phyloP scores from a whole-genome alignment of 2,329 filamentous ascomycete species.

The Phialophora macrospora region DNA sequence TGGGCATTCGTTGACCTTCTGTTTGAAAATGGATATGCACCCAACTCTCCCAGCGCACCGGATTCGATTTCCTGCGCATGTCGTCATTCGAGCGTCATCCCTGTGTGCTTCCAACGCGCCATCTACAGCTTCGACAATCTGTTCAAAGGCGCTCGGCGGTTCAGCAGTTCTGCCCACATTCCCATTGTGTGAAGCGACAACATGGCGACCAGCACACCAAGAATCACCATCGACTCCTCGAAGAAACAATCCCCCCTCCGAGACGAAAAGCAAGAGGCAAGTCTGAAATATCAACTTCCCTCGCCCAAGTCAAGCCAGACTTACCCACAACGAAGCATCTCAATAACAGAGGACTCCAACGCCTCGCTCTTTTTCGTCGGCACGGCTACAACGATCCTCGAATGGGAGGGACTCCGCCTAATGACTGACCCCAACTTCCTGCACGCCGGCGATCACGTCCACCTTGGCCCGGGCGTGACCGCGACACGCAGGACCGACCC shows the following conservation, averaged over 20 bases:
- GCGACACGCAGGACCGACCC: slow-evolving; percentile 62
- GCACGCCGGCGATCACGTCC: slow-evolving; percentile 68
- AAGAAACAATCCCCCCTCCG: slow-evolving; percentile 47
- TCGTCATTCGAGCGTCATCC: slow-evolving; percentile 22
- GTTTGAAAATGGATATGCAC: background rate
- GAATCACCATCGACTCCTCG: slow-evolving; percentile 25
- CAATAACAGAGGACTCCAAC: slow-evolving; percentile 42
- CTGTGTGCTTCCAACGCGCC: background rate
- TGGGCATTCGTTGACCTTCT: background rate
- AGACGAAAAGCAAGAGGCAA: slow-evolving; percentile 40
- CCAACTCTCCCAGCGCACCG: background rate
- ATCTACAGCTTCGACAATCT: background rate
- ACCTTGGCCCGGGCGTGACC: slow-evolving; percentile 67
- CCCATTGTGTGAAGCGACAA: background rate
- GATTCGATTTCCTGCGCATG: slow-evolving; percentile 14
- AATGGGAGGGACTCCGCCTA: slow-evolving; percentile 48
- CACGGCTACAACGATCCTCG: slow-evolving; percentile 49
- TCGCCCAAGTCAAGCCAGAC: slow-evolving; percentile 48
- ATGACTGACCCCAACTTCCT: slow-evolving; percentile 66
- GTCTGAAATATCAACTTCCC: slow-evolving; percentile 47
- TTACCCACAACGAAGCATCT: slow-evolving; percentile 45
- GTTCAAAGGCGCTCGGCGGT: background rate
- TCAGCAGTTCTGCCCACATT: background rate
- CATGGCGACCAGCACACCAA: slow-evolving; percentile 22
- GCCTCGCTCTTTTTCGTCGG: slow-evolving; percentile 49